These are phyloP conservation scores for Acephala macrosclerotiorum DNA, from an alignment of 2,329 filamentous ascomycete species.

Conservation along the genomic window DNA sequence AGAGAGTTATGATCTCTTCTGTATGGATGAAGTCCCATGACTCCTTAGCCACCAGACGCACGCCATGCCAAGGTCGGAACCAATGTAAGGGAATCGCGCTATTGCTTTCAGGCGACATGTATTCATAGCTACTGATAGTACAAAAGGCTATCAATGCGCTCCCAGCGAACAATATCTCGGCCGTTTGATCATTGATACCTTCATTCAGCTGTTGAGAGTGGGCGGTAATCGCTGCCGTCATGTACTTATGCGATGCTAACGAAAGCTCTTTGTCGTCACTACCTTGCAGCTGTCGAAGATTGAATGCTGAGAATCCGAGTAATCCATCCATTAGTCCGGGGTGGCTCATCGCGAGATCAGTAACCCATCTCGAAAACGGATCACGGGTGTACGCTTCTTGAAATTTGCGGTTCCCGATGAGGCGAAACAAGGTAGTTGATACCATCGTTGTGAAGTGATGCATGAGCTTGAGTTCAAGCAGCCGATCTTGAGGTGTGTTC, in stretches of 20 bases:
- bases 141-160: conserved; percentile 66
- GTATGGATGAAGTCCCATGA: conserved; percentile 68
- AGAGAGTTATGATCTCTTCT: conserved; percentile 44
- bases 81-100: conserved; percentile 63
- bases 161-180: conserved; percentile 66
- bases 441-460: conserved; percentile 56
- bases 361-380: conserved; percentile 53
- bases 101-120: conserved; percentile 53
- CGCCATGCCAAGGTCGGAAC: conserved; percentile 70
- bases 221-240: conserved; percentile 64
- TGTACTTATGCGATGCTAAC: conserved; percentile 66
- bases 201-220: conserved; percentile 61
- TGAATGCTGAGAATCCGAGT: conserved; percentile 67
- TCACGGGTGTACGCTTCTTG: not conserved
- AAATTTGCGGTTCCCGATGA: not conserved
- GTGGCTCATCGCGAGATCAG: conserved; percentile 63
- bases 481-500: conserved; percentile 28
- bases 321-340: conserved; percentile 66
- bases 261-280: conserved; percentile 62
- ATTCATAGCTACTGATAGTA: conserved; percentile 64
- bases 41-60: conserved; percentile 65
- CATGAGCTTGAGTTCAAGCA: conserved; percentile 64
- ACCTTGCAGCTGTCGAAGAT: conserved; percentile 57
- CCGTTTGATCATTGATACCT: conserved; percentile 64
- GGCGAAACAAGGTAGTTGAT: conserved; percentile 16